Percentiles rank a stretch among this genome's conserved stretches.
phyloP scores from a whole-genome alignment of 2,329 filamentous ascomycete genomes.

The Aureobasidium sp. region DNA sequence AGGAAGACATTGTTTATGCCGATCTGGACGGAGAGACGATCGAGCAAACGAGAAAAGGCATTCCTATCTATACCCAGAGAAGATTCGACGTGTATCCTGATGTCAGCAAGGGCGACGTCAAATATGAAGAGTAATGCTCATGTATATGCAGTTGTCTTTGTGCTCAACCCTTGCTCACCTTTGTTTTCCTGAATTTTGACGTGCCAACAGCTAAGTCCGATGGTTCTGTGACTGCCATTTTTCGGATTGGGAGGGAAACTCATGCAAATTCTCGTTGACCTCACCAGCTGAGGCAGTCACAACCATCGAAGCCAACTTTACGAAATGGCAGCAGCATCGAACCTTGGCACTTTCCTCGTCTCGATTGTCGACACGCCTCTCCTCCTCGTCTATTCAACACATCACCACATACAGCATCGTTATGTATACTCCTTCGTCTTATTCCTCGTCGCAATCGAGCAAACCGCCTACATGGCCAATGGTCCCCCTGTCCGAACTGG shows the following conservation, averaged over 20 bases:
- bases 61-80: constrained; percentile 77
- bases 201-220: background rate
- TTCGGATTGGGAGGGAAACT: background rate
- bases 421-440: background rate
- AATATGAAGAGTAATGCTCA: constrained; percentile 25
- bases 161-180: background rate
- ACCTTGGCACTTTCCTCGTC: background rate
- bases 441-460: constrained; percentile 17
- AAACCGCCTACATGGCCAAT: constrained; percentile 13
- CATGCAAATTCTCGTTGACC: background rate
- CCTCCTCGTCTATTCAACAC: background rate
- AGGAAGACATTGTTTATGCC: constrained; percentile 67
- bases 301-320: too few relatives aligned
- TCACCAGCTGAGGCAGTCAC: background rate
- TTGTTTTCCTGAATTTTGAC: background rate
- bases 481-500: constrained; percentile 6
- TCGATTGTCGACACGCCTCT: background rate
- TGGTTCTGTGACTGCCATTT: background rate
- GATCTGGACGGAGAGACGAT: constrained; percentile 64
- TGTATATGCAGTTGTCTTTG: background rate
- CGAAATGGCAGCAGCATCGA: background rate
- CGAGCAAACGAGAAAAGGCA: constrained; percentile 68
- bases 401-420: background rate
- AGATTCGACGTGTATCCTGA: constrained; percentile 95
- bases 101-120: constrained; percentile 56